These are phyloP conservation scores for Thalassiosira ordinaria DNA, from an alignment of 352 stramenopile species.

Conservation along the genomic window DNA sequence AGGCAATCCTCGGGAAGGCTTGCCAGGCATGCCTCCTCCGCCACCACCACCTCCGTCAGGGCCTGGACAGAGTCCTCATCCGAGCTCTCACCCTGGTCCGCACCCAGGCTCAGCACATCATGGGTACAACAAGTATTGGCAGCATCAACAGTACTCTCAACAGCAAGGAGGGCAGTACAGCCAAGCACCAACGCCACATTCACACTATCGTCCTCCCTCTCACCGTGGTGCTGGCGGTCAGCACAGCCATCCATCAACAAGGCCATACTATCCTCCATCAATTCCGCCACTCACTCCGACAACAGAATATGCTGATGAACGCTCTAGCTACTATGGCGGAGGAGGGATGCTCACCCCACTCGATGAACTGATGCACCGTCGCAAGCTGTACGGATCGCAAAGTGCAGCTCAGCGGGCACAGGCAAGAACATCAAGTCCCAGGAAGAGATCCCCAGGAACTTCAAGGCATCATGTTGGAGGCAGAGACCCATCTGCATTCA, in stretches of 20 bases:
- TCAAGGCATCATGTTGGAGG: too few species aligned
- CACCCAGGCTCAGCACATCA: too few species aligned
- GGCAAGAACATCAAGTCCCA: not conserved
- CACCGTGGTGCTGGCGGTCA: not conserved
- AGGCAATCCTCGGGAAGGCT: too few species aligned
- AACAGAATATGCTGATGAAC: slow-evolving; percentile 14
- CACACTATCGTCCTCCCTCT: not conserved
- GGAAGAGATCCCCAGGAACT: slow-evolving; percentile 5
- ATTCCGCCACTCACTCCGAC: slow-evolving; percentile 29
- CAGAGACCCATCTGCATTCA: too few species aligned
- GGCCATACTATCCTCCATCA: slow-evolving; percentile 20
- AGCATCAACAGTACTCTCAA: not conserved
- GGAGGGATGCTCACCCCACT: slow-evolving; percentile 24
- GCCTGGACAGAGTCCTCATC: not conserved
- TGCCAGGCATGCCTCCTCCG: slow-evolving; percentile 8
- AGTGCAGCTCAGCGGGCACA: not conserved
- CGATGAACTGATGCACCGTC: slow-evolving; percentile 57
- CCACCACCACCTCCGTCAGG: not conserved
- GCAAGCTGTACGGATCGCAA: slow-evolving; percentile 47
- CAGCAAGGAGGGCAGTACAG: slow-evolving; percentile 1
- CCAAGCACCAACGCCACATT: not conserved
- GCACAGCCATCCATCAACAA: not conserved
- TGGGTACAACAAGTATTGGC: slow-evolving; percentile 13
- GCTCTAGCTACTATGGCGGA: not conserved
- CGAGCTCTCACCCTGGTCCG: not conserved